Evolutionary conservation across 1,139 yeast species (phyloP).

Genomic region (Suhomyces yuchorum): DNA sequence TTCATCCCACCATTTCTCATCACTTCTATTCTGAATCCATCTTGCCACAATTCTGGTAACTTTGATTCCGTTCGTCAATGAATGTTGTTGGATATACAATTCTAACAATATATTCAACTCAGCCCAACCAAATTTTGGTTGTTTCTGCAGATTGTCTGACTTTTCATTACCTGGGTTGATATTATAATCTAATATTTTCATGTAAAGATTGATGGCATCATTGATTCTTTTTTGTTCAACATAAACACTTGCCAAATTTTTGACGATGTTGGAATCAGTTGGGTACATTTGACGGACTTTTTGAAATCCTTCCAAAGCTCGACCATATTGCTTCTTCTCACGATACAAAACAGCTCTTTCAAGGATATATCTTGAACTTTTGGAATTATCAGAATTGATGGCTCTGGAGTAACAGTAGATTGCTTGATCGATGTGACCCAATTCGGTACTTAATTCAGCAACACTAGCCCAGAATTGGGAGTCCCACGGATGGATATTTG

Average conservation of each 20-base stretch:
- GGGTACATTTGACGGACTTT: slow-evolving; percentile 65
- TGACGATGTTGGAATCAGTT: slow-evolving; percentile 58
- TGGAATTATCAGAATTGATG: slow-evolving; percentile 52
- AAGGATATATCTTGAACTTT: slow-evolving; percentile 55
- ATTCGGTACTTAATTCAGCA: slow-evolving; percentile 71
- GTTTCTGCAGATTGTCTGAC: slow-evolving; percentile 24
- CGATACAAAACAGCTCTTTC: slow-evolving; percentile 68
- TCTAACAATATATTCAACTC: slow-evolving; percentile 84
- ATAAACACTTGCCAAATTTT: slow-evolving; percentile 76
- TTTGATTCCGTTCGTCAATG: slow-evolving; percentile 64
- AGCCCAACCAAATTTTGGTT: slow-evolving; percentile 76
- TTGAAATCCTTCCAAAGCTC: slow-evolving; percentile 77
- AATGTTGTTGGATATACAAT: slow-evolving; percentile 66
- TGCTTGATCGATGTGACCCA: slow-evolving; percentile 80
- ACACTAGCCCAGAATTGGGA: slow-evolving; percentile 82
- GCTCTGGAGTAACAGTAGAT: slow-evolving; percentile 80
- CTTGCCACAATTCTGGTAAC: slow-evolving; percentile 73
- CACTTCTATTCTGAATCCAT: slow-evolving; percentile 75
- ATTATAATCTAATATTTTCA: slow-evolving; percentile 63
- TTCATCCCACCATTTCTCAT: slow-evolving; percentile 85
- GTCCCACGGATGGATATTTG: slow-evolving; percentile 77
- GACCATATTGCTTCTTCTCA: slow-evolving; percentile 61
- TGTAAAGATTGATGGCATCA: slow-evolving; percentile 81
- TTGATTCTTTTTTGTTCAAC: slow-evolving; percentile 72
- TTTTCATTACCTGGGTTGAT: slow-evolving; percentile 26